Base-by-base conservation (phyloP, 768 basidiomycete genomes). In the Plicaturopsis crispa region DNA sequence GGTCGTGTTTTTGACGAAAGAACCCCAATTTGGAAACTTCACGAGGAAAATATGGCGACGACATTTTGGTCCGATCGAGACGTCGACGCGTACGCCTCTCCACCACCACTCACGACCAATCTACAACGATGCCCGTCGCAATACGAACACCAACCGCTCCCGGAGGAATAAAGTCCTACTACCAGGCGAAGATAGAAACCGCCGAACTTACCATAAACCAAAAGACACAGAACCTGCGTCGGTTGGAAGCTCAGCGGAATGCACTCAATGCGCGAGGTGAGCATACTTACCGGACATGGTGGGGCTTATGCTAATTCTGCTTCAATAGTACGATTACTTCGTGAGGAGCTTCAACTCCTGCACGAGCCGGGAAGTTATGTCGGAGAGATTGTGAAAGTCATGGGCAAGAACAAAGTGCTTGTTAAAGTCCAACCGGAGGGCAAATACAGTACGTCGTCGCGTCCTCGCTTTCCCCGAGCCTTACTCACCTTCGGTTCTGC, bases 351-450 rank as follows among this genome's bases (percentile, higher is more conserved):
- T 3, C 92, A 92, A 52, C 68, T 93, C 10, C 67, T 96, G 5
- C 91, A 92, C 47, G 94, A 98, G 53, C 92, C 96, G 0, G 94
- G 92, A 19, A 89, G 85, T 55, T 97, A 98, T 63, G 93, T 99
- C 28, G 96, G 96, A 5, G 96, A 98, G 62, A 80, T 98, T 10
- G 84, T 97, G 48, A 98, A 94, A 63, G 84, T 96, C 5, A 99
- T 98, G 96, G 91, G 93, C 39, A 97, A 97, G 83, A 98, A 81
- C 61, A 97, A 96, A 63, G 93, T 98, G 11, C 65, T 98, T 30
- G 93, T 99, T 45, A 97, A 99, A 59, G 91, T 98, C 4, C 93
- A 97, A 57, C 94, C 93, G 0, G 93, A 99, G 67, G 96, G 94
- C 37, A 97, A 97, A 78, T 97, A 97, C 67, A 94, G 93, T 97